A percentile compares a stretch with the other conserved stretches of the same genome.
phyloP scores from a whole-genome alignment of 495 filamentous ascomycete species.

The Tuber magnatum region DNA sequence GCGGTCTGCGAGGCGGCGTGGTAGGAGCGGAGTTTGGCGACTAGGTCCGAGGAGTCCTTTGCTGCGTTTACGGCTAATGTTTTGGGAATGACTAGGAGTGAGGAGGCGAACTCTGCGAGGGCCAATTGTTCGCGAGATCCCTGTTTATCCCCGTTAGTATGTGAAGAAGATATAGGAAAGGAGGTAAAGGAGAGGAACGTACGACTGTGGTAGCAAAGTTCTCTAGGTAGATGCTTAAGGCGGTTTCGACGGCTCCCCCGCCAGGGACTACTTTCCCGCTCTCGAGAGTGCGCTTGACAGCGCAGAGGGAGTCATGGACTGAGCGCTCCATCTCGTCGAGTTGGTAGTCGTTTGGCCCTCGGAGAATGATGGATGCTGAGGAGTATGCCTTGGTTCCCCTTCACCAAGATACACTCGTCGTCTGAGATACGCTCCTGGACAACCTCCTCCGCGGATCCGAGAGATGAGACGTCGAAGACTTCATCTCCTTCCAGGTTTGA shows the following conservation, averaged over 20 bases:
- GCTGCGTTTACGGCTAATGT: conserved; percentile 95
- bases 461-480: conserved; percentile 79
- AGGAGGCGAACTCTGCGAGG: conserved; percentile 93
- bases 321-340: conserved; percentile 99
- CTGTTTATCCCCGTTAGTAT: conserved; percentile 39
- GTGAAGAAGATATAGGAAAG: background rate
- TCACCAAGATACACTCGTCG: conserved; percentile 95
- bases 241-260: conserved; percentile 96
- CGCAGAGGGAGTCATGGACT: conserved; percentile 91
- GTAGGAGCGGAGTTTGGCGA: conserved; percentile 87
- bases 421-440: conserved; percentile 95
- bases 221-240: conserved; percentile 96
- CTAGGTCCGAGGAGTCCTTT: conserved; percentile 89
- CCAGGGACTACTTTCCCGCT: conserved; percentile 95
- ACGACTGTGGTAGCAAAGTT: conserved; percentile 97
- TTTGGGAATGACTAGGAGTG: conserved; percentile 90
- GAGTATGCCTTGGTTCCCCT: conserved; percentile 90
- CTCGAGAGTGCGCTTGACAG: conserved; percentile 94
- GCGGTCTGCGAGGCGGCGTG: conserved; percentile 91
- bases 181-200: conserved; percentile 42
- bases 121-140: conserved; percentile 96
- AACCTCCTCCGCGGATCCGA: conserved; percentile 91
- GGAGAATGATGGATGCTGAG: conserved; percentile 92
- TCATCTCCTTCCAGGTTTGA: conserved; percentile 98
- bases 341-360: conserved; percentile 90